Evolutionary conservation across 495 filamentous ascomycete species (phyloP), one percentile per base, ranked within the genome.

Genomic region (Lindgomyces ingoldianus): DNA sequence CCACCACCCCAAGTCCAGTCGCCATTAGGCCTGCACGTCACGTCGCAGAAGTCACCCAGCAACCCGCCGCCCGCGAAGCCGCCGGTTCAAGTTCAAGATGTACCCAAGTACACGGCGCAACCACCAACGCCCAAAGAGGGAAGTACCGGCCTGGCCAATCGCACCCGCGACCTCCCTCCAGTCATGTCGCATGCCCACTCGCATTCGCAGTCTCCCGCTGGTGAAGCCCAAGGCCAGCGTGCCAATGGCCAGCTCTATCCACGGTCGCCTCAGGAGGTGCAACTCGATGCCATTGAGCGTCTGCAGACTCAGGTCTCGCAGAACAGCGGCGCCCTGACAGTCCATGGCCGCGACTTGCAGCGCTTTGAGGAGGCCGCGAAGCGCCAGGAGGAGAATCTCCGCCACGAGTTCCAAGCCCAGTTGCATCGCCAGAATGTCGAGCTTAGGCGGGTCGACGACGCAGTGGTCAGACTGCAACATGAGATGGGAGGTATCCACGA

Each of bases 241-340:
- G 22, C 44, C 26, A 67, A 70, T 45, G 67, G 57, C 46, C 67
- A 66, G 24, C 24, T 29, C 62, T 70, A 70, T 26, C 67, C 67
- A 22, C 49, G 58, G 49, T 62, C 57, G 12, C 59, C 63, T 4
- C 49, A 54, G 6, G 67, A 70, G 29, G 64, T 68, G 42, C 45
- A 65, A 19, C 50, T 72, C 3, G 70, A 72, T 49, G 72, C 70
- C 54, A 64, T 76, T 30, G 64, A 68, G 39, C 74, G 74, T 10
- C 41, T 76, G 27, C 74, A 76, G 61, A 70, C 68, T 8, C 74
- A 76, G 58, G 68, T 76, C 55, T 63, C 63, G 22, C 60, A 62
- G 49, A 74, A 74, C 63, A 73, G 62, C 50, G 67, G 69, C 30
- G 67, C 68, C 36, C 63, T 74, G 45, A 60, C 62, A 11, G 44